Evolutionary conservation across 139 green algal genomes (phyloP), one percentile per base, ranked within the genome.

Genomic region (Marvania coccoides): DNA sequence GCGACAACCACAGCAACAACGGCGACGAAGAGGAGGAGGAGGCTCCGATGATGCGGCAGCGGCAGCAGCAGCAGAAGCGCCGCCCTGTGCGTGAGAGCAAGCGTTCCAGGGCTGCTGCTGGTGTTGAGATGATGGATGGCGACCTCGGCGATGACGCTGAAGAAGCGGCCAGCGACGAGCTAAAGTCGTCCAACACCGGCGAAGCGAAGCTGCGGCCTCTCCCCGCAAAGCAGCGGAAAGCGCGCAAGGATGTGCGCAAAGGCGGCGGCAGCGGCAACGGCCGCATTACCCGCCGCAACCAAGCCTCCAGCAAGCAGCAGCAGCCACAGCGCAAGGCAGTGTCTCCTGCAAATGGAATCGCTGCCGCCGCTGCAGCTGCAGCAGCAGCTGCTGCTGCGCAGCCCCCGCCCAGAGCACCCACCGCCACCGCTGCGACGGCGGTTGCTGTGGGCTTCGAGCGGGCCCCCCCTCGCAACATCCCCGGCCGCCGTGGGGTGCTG

Each of bases 401-500:
- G 1, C 9, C 58, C 5, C 7, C 2, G 19, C 5, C 19, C 60
- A 9, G 5, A 19, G 2, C n/a, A 23, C 2, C 42, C 7, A 12
- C 7, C 19, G 34, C 6, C 2, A 23, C n/a, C 35, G 1, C 1
- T 14, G 5, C 8, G 14, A 19, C 36, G 6, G 14, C 53, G 10
- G 42, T 4, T 19, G 5, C 31, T 4, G 30, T 31, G 14, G 46
- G 15, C 45, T 33, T 19, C 42, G 19, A 51, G 42, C 19, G 42
- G 48, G 33, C 40, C 14, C 58, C 26, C 29, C 15, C 31, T 9
- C 46, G 58, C 8, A 53, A 53, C 40, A 47, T 34, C 35, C 30
- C 26, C 23, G 57, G 59, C 5, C 68, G 68, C 15, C 35, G 35
- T 15, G 29, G 31, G 3, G 48, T 67, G 31, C 35, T 73, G 45